Evolutionary conservation across 257 asterid species (phyloP).

Genomic region (Solanum microdontum): DNA sequence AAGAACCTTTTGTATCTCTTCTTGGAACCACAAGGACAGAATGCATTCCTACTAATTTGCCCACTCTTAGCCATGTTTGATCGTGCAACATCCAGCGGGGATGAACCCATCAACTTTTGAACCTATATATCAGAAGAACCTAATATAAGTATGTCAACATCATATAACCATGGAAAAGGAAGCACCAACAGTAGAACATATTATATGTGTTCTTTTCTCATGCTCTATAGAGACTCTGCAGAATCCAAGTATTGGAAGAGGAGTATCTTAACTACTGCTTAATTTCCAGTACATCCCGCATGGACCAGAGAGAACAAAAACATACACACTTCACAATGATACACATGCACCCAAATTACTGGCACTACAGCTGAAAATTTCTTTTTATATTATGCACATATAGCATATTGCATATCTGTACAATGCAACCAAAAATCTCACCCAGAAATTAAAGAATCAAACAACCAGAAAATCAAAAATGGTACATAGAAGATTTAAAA

Average conservation of each 20-base stretch:
- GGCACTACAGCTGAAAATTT: not conserved
- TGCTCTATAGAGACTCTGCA: not conserved
- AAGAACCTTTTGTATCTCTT: constrained; percentile 80
- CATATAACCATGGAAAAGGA: not conserved
- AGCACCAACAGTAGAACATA: not conserved
- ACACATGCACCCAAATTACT: not conserved
- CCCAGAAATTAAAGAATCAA: not conserved
- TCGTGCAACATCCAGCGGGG: constrained; percentile 78
- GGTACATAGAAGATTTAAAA: not conserved
- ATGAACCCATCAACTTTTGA: constrained; percentile 79
- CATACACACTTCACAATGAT: not conserved
- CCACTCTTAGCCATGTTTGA: constrained; percentile 81
- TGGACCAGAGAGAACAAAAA: not conserved
- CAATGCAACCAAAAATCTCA: not conserved
- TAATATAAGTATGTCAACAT: not conserved
- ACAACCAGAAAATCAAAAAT: not conserved
- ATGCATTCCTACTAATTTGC: constrained; percentile 67
- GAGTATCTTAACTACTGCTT: not conserved
- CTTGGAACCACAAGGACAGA: constrained; percentile 91
- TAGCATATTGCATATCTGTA: not conserved
- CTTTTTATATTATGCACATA: not conserved
- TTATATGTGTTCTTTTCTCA: not conserved
- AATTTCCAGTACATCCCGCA: not conserved
- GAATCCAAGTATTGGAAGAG: not conserved
- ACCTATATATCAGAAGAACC: constrained; percentile 28